Conservation (phyloP, 495 filamentous ascomycete genomes). For the Hypoxylon subgilvum region DNA sequence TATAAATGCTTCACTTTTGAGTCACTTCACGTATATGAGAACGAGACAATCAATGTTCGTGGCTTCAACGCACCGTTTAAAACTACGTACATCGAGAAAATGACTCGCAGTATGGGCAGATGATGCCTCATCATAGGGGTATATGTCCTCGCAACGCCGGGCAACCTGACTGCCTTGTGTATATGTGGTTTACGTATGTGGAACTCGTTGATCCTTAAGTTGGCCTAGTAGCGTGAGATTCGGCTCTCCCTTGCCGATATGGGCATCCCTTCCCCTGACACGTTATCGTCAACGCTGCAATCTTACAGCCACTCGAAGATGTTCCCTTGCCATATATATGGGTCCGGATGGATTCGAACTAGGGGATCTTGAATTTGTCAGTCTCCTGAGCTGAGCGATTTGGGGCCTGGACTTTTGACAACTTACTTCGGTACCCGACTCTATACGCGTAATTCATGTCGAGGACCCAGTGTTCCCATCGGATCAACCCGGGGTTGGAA, state of each 20-base stretch:
- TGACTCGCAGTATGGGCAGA: no score
- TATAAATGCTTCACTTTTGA: no score
- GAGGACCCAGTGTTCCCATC: constrained; percentile 42
- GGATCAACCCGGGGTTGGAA: constrained; percentile 31
- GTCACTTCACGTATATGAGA: no score
- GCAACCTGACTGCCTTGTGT: no score
- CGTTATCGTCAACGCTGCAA: background rate
- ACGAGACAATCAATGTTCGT: no score
- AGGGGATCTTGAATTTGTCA: constrained; percentile 30
- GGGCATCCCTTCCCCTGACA: background rate
- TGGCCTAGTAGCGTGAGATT: no score
- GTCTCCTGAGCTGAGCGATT: background rate
- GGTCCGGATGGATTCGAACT: constrained; percentile 38
- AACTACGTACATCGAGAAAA: no score
- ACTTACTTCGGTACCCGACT: constrained; percentile 37
- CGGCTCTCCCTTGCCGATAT: background rate
- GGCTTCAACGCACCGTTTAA: no score
- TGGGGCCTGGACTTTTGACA: background rate
- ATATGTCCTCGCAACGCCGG: no score
- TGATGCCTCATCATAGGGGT: no score
- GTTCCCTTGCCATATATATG: constrained; percentile 35
- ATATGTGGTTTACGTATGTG: no score
- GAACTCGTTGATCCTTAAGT: no score
- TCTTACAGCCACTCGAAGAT: constrained; percentile 30
- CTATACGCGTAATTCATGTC: constrained; percentile 36